Conservation (phyloP, 306 rosid species). For the Cicer bijugum region DNA sequence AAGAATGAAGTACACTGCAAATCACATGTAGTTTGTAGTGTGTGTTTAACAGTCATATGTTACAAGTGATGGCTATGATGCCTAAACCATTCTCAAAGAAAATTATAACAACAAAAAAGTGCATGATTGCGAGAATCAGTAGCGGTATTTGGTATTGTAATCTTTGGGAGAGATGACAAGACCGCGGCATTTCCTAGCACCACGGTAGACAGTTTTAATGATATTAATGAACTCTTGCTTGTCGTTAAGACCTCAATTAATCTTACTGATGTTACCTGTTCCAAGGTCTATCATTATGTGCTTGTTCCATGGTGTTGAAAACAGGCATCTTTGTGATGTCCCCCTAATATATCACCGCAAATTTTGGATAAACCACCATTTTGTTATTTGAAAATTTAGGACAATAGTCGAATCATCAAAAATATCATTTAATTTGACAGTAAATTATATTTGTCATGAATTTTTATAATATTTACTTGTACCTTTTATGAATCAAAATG, state of each 20-base stretch:
- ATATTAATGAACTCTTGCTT: slow-evolving; percentile 76
- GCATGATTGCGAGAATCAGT: not conserved
- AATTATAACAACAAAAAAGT: too few species aligned
- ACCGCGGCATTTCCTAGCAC: slow-evolving; percentile 72
- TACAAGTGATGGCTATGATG: not conserved
- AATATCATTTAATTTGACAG: too few species aligned
- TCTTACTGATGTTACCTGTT: slow-evolving; percentile 92
- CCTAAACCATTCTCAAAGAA: not conserved
- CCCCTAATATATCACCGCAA: too few species aligned
- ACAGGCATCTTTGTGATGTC: slow-evolving; percentile 49
- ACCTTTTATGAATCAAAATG: too few species aligned
- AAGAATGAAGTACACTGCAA: too few species aligned
- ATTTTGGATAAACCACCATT: slow-evolving; percentile 24
- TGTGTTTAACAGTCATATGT: too few species aligned
- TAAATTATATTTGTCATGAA: too few species aligned
- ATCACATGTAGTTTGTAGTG: too few species aligned
- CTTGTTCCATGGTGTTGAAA: slow-evolving; percentile 51
- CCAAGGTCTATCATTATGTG: slow-evolving; percentile 97
- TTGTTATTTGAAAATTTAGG: too few species aligned
- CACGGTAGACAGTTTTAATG: slow-evolving; percentile 65
- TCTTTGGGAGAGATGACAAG: slow-evolving; percentile 63
- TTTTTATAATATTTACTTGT: too few species aligned
- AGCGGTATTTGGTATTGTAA: slow-evolving; percentile 48
- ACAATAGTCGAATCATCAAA: too few species aligned
- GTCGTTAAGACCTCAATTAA: slow-evolving; percentile 92